Percentiles rank a stretch among this genome's conserved stretches.
Evolutionary conservation across 352 stramenopile species (phyloP).

Genomic region (Globisporangium spiculum): DNA sequence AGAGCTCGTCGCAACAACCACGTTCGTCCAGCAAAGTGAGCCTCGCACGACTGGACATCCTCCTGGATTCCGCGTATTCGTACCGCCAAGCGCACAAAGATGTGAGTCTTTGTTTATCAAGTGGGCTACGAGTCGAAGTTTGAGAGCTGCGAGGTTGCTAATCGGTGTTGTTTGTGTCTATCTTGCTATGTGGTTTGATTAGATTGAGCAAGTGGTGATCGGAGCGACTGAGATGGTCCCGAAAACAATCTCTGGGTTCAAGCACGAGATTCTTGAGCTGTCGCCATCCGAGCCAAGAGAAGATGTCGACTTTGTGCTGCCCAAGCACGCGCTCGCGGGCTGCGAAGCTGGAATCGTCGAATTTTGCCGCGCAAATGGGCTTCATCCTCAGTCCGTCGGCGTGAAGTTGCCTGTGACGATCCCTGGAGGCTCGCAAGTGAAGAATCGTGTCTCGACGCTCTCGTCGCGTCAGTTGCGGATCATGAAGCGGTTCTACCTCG

Average conservation of each 20-base stretch:
- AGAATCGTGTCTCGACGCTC: background rate
- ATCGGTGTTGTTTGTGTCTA: background rate
- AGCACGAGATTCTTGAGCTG: conserved; percentile 6
- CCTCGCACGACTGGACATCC: conserved; percentile 6
- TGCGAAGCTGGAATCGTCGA: background rate
- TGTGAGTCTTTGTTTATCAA: background rate
- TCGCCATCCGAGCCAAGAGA: background rate
- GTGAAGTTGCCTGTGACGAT: conserved; percentile 4
- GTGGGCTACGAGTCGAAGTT: background rate
- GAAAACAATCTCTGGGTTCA: conserved; percentile 14
- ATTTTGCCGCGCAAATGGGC: background rate
- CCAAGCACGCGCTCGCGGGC: conserved; percentile 12
- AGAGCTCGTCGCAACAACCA: background rate
- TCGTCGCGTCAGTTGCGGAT: conserved; percentile 5
- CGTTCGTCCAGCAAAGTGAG: background rate
- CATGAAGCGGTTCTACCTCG: conserved; percentile 9
- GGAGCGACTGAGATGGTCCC: background rate
- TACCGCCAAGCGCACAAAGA: conserved; percentile 4
- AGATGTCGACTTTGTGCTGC: conserved; percentile 12
- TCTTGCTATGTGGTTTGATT: background rate
- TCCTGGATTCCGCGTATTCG: conserved; percentile 5
- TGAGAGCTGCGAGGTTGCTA: background rate
- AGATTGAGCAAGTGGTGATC: conserved; percentile 4
- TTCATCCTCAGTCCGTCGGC: background rate
- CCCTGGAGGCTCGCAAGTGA: background rate